Evolutionary conservation across 345 rosid species (phyloP).

Genomic region (Syzygium aqueum): DNA sequence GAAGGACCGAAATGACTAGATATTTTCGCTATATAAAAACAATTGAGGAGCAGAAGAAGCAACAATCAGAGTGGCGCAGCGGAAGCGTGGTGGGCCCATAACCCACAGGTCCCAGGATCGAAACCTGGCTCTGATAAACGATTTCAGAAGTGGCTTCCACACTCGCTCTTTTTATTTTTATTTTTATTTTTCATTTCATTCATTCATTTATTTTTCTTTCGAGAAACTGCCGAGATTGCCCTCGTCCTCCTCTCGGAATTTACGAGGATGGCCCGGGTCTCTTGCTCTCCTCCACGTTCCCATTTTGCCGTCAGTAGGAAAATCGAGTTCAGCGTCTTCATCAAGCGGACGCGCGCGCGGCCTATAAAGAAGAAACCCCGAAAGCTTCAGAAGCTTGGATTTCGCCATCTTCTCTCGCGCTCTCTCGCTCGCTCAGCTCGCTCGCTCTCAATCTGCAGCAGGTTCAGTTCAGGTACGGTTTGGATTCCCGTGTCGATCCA

Average conservation of each 20-base stretch:
- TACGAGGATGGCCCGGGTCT: not conserved
- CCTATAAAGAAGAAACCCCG: not conserved
- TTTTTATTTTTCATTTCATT: not conserved
- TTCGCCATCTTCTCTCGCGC: not conserved
- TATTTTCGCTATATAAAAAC: not conserved
- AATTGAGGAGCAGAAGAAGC: accelerated
- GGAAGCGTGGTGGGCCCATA: conserved; percentile 84
- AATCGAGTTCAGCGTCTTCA: not conserved
- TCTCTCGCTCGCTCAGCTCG: not conserved
- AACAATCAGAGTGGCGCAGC: conserved; percentile 78
- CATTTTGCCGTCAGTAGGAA: not conserved
- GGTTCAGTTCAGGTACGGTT: too few species aligned
- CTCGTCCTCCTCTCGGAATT: not conserved
- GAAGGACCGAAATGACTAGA: too few species aligned
- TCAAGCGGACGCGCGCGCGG: not conserved
- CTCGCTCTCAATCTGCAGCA: too few species aligned
- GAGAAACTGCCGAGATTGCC: not conserved
- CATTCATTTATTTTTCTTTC: not conserved
- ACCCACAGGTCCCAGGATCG: conserved; percentile 80
- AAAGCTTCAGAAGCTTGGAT: not conserved
- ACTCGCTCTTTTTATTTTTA: accelerated
- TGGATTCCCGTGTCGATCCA: too few species aligned
- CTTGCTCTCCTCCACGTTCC: not conserved
- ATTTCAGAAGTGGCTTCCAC: not conserved
- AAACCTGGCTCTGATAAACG: conserved; percentile 53